A percentile compares a stretch with the other conserved stretches of the same genome.
Conservation (phyloP, 2,329 filamentous ascomycete species). For the Pezicula neosporulosa region DNA sequence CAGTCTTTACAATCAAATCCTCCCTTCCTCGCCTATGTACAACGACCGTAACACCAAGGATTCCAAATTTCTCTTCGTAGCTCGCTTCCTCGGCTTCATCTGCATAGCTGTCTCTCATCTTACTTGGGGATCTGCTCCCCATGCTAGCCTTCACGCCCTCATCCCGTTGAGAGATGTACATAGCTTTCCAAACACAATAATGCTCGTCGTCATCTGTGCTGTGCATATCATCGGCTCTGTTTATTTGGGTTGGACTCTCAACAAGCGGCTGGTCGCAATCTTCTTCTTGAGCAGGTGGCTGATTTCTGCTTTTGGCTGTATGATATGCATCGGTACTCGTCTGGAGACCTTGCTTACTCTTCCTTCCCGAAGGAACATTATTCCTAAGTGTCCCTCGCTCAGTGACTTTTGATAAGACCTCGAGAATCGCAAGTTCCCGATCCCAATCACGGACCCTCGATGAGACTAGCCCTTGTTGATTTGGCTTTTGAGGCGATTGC, state of each 20-base stretch:
- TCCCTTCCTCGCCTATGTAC: constrained; percentile 18
- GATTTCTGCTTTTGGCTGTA: too few species aligned
- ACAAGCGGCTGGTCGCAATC: not conserved
- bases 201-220: constrained; percentile 11
- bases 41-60: constrained; percentile 20
- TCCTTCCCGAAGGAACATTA: too few species aligned
- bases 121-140: not conserved
- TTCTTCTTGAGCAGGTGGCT: too few species aligned
- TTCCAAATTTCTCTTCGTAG: constrained; percentile 2
- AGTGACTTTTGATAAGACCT: not conserved
- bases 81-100: too few species aligned
- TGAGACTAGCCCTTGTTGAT: not conserved
- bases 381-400: too few species aligned
- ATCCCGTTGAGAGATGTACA: constrained; percentile 5
- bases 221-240: not conserved
- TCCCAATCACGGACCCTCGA: not conserved
- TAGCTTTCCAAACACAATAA: constrained; percentile 19
- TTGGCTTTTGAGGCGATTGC: not conserved
- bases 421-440: not conserved
- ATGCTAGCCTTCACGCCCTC: not conserved
- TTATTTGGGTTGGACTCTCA: too few species aligned
- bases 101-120: too few species aligned
- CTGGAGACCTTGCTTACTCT: too few species aligned
- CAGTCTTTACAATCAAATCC: constrained; percentile 19
- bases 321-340: too few species aligned